Conservation (phyloP, 2,329 filamentous ascomycete genomes). For the Coniochaeta sp. region DNA sequence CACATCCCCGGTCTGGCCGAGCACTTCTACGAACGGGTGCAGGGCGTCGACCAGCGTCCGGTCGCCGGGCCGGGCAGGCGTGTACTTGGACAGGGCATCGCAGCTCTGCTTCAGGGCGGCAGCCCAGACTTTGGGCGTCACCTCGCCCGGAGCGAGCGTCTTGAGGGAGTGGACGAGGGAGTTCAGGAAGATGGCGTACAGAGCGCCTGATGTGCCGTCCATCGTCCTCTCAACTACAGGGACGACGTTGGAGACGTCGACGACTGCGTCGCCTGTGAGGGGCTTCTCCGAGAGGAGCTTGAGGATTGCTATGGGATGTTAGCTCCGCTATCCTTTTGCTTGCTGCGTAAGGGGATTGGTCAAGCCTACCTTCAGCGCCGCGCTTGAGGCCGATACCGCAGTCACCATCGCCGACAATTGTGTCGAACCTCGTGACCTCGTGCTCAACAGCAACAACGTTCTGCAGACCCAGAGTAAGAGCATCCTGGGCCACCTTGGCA, state of each 20-base stretch:
- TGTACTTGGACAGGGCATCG: constrained; percentile 70
- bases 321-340: constrained; percentile 4
- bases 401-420: constrained; percentile 83
- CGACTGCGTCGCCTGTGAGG: constrained; percentile 42
- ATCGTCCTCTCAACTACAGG: constrained; percentile 48
- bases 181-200: constrained; percentile 81
- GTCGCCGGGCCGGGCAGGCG: constrained; percentile 82
- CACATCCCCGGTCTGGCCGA: constrained; percentile 58
- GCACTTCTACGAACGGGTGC: constrained; percentile 72
- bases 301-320: constrained; percentile 35
- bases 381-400: constrained; percentile 82
- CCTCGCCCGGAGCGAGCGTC: constrained; percentile 28
- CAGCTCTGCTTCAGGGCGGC: constrained; percentile 65
- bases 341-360: neutral
- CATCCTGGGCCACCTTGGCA: constrained; percentile 35
- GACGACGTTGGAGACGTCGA: constrained; percentile 45
- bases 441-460: constrained; percentile 59
- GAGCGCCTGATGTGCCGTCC: constrained; percentile 55
- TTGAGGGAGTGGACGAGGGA: constrained; percentile 62
- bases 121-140: constrained; percentile 40
- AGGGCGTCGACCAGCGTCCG: constrained; percentile 86
- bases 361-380: constrained; percentile 64
- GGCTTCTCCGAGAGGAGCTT: constrained; percentile 36
- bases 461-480: constrained; percentile 50
- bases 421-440: constrained; percentile 67